Base-by-base conservation (phyloP, 805 yeast species). In the Starmerella floricola region DNA sequence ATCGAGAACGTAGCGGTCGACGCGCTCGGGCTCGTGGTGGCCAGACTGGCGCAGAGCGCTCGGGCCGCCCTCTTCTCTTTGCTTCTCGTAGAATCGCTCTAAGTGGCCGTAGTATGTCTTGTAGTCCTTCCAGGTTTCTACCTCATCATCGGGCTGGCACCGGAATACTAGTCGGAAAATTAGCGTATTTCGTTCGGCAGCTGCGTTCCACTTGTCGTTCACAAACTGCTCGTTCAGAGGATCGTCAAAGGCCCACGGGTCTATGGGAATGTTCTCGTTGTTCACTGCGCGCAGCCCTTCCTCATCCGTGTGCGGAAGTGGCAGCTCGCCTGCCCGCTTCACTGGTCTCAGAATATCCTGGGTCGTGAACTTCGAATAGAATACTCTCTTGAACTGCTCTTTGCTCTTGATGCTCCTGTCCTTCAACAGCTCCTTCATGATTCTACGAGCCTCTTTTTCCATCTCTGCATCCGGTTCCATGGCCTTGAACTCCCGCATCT, bases 101-200 rank as follows among this genome's bases (percentile, higher is more conserved):
- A 55, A 57, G 44, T 56, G 60, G 2, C 57, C 52, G 16, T 76
- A 69, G 57, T 68, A 80, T 21, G 71, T 76, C 58, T 83, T 87
- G 60, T 85, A 91, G 43, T 85, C 94, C 43, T 72, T 72, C 99
- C 99, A 91, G 0, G 86, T 72, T 19, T 69, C 69, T n/a, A 88
- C 97, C 6, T 74, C 68, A 58, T 88, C 85, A 61, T 91, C 98
- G 0, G 99, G 99, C 57, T 93, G 98, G 48, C 84, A 76, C 50
- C 87, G 87, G 70, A 91, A 91, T 1, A 91, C 82, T 59, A 79
- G 67, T 47, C 95, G 69, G 64, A 73, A 91, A 1, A 93, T 64
- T 45, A 73, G 68, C 0, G 97, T 85, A 56, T 91, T 91, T 53
- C 87, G 70, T 40, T 79, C 65, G 0, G 98, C 96, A 4, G 78